Evolutionary conservation across 345 rosid genomes (phyloP), one percentile per base, ranked within the genome.

Genomic region (Angophora floribunda): DNA sequence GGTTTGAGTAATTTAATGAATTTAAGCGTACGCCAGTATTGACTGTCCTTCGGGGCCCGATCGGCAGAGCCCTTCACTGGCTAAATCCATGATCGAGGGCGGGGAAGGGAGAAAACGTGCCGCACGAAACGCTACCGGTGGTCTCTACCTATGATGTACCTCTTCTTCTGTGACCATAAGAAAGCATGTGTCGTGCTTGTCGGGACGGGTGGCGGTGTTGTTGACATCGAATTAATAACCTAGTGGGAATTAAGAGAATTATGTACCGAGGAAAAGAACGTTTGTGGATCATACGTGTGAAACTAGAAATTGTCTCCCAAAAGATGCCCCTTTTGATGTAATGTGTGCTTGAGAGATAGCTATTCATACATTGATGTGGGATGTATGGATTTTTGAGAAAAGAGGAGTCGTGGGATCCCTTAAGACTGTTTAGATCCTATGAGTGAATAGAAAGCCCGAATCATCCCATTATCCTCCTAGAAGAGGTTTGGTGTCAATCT

Each of bases 391-490:
- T 55, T 5, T 55, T 55, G 12, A 55, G 28, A 22, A 55, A 1
- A 55, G 12, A 55, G 0, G 28, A 22, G 5, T 22, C 22, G 12
- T 55, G 9, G 0, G 12, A 8, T 8, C 4, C 0, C 19, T 19
- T 1, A 0, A 9, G 16, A 13, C 5, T 21, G 5, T 0, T 53
- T 2, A 0, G 0, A 53, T 53, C 59, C 2, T 53, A 53, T 21
- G 26, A 53, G 0, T 55, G 22, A 1, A 55, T 1, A 55, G 28
- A 21, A 55, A 55, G 11, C 12, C 1, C 9, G 61, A 22, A 22
- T 22, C 0, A 3, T 2, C 12, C 0, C 12, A 8, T 0, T 55
- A 22, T 55, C 61, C 22, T 22, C 22, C 1, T 8, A 22, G 6
- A 55, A 55, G 26, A 55, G 28, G 12, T 55, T 55, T 22, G 61